These are phyloP conservation scores for Lichtheimia ornata DNA, from an alignment of 371 early-diverging fungal genomes.

Conservation along the genomic window DNA sequence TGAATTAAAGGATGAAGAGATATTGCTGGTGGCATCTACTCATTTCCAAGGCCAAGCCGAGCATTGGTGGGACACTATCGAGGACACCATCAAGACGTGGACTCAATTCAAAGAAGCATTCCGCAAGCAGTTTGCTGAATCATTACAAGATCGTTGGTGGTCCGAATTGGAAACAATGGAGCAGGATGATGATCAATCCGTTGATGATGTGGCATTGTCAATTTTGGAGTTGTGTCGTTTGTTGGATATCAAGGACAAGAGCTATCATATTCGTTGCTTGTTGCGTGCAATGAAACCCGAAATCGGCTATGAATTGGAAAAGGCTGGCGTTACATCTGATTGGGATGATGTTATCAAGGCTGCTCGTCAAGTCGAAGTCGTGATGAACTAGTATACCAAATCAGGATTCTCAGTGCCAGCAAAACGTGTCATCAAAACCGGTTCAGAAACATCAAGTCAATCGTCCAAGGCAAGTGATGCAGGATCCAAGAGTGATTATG, in stretches of 20 bases:
- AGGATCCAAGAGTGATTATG: no score
- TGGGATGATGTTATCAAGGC: not conserved
- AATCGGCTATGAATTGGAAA: not conserved
- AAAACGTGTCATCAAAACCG: no score
- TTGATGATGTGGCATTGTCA: not conserved
- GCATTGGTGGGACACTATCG: not conserved
- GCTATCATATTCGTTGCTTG: not conserved
- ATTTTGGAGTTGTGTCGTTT: not conserved
- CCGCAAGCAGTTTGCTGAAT: not conserved
- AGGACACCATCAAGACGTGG: not conserved
- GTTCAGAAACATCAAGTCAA: no score
- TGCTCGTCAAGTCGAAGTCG: not conserved
- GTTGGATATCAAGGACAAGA: not conserved
- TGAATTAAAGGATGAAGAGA: not conserved
- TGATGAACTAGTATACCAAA: no score
- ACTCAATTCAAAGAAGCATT: not conserved
- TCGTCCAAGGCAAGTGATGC: no score
- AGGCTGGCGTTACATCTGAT: not conserved
- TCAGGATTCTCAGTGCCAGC: no score
- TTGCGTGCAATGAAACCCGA: not conserved
- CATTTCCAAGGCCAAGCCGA: not conserved
- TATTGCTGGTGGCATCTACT: not conserved
- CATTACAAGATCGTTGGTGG: not conserved
- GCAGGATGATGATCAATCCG: not conserved
- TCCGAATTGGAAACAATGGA: not conserved